Conservation (phyloP, 2,329 filamentous ascomycete species). For the Colletotrichum sp. region DNA sequence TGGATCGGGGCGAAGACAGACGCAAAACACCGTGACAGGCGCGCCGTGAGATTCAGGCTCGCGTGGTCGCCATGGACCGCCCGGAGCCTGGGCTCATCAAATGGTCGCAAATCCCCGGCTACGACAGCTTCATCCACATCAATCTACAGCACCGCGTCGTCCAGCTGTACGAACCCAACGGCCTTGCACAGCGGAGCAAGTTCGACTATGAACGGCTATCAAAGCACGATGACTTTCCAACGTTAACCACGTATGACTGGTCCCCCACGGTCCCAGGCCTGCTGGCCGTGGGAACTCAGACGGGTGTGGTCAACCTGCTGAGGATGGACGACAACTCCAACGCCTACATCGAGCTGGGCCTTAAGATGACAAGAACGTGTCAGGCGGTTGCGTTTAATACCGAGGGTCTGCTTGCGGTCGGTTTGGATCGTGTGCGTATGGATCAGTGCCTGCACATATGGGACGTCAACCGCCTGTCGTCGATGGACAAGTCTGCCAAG, state of each 20-base stretch:
- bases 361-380: constrained; percentile 79
- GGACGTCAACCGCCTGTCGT: constrained; percentile 71
- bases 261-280: constrained; percentile 67
- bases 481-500: constrained; percentile 47
- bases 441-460: constrained; percentile 85
- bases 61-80: constrained; percentile 53
- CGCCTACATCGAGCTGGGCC: constrained; percentile 67
- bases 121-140: constrained; percentile 68
- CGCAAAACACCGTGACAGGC: not conserved
- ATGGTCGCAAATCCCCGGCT: constrained; percentile 65
- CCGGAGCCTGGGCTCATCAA: constrained; percentile 68
- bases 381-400: constrained; percentile 84
- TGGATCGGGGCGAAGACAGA: not conserved
- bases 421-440: constrained; percentile 80
- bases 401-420: constrained; percentile 74
- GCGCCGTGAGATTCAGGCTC: not conserved
- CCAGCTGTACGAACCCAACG: constrained; percentile 67
- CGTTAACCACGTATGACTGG: constrained; percentile 71
- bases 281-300: constrained; percentile 76
- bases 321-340: constrained; percentile 74
- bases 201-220: constrained; percentile 64
- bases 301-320: constrained; percentile 77
- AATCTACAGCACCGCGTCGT: constrained; percentile 68
- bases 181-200: constrained; percentile 58
- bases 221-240: constrained; percentile 67